Evolutionary conservation across 2,329 filamentous ascomycete species (phyloP), one percentile per base, ranked within the genome.

Genomic region (Hypoxylon sp.): DNA sequence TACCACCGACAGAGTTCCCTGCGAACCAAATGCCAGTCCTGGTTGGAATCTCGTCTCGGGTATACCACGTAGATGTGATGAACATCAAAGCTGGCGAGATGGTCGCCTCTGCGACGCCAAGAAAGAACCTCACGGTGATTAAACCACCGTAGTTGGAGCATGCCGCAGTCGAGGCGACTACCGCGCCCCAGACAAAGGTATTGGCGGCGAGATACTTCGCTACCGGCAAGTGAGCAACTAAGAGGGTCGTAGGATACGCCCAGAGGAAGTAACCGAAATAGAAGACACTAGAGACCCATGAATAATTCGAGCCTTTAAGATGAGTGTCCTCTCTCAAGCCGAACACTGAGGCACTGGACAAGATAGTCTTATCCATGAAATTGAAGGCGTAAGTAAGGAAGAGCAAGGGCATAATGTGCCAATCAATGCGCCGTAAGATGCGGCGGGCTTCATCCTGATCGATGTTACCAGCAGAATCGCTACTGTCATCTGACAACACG

Each of bases 351-450:
- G 87, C 86, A 64, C 82, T 86, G 0, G 85, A 86, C 1, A 88
- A 74, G 61, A 86, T 86, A 0, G 83, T 83, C 73, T 90, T 90
- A 75, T 90, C 87, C 81, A 89, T 87, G 63, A 89, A 89, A 72
- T 88, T 87, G 67, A 89, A 75, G 78, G 85, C 84, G 72, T 89
- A 89, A 0, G 84, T 87, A 45, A 84, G 69, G 65, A 89, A 88
- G 9, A 89, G 76, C 10, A 89, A 76, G 0, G 87, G 86, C 4
- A 90, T 83, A 9, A 90, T 77, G 11, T 79, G 79, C 68, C 77
- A 78, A 73, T 90, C 88, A 64, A 90, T 88, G 75, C 88, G 88
- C 25, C 82, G 79, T 55, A 89, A 63, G 2, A 88, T 81, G 6
- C 74, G 77, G 45, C 65, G 72, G 6, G 69, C 73, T 51, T 63